Conservation (phyloP, 495 filamentous ascomycete species). For the Hypomontagnella submonticulosa region DNA sequence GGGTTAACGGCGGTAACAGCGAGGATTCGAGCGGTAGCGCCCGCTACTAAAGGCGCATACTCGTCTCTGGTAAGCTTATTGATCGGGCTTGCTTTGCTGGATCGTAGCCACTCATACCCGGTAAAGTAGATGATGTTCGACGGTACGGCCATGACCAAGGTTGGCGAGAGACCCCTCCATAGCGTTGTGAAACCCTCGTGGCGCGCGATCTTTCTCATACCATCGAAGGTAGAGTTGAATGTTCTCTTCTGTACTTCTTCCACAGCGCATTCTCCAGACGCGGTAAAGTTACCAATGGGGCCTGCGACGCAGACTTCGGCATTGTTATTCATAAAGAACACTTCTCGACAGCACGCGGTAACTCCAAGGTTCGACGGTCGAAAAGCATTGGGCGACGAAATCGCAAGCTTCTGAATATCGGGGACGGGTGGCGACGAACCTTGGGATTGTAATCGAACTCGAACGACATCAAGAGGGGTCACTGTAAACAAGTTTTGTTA, state of each 20-base stretch:
- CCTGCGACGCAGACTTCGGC: slow-evolving; percentile 79
- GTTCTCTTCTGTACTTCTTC: slow-evolving; percentile 83
- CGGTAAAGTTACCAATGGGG: slow-evolving; percentile 48
- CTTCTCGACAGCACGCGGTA: slow-evolving; percentile 94
- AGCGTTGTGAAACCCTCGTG: slow-evolving; percentile 89
- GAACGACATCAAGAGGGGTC: slow-evolving; percentile 95
- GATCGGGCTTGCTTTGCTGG: slow-evolving; percentile 74
- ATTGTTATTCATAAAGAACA: slow-evolving; percentile 94
- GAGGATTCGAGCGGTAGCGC: slow-evolving; percentile 77
- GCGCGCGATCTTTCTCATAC: slow-evolving; percentile 92
- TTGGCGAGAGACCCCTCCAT: slow-evolving; percentile 93
- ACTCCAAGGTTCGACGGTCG: slow-evolving; percentile 85
- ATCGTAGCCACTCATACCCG: slow-evolving; percentile 95
- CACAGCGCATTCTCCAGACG: slow-evolving; percentile 77
- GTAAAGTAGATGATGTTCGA: slow-evolving; percentile 99
- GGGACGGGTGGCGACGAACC: slow-evolving; percentile 54
- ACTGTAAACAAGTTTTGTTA: slow-evolving; percentile 63
- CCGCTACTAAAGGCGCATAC: slow-evolving; percentile 83
- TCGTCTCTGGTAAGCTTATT: slow-evolving; percentile 67
- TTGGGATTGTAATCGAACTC: slow-evolving; percentile 93
- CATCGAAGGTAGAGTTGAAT: slow-evolving; percentile 93
- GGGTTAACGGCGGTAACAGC: slow-evolving; percentile 88
- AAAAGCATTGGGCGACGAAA: slow-evolving; percentile 66
- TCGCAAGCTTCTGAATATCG: slow-evolving; percentile 55
- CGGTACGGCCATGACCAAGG: slow-evolving; percentile 91